phyloP scores from a whole-genome alignment of 2,329 filamentous ascomycete species.

The Xylariaceae sp. region DNA sequence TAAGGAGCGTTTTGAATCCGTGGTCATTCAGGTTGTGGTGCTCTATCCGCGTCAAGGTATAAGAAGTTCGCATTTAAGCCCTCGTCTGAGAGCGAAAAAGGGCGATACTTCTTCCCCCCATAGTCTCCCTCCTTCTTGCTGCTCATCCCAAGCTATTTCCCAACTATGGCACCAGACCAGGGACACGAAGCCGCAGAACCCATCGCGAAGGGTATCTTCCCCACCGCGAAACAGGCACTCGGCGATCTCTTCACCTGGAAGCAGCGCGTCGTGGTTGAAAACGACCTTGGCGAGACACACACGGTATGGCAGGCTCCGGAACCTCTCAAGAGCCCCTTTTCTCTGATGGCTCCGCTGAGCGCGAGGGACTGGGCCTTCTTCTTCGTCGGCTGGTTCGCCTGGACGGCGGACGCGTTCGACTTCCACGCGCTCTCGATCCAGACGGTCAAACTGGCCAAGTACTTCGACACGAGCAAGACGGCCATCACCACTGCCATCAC shows the following conservation, averaged over 20 bases:
- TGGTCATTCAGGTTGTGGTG: too few species aligned
- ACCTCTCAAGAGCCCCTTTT: constrained; percentile 65
- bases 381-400: constrained; percentile 66
- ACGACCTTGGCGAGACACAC: constrained; percentile 57
- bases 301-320: constrained; percentile 65
- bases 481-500: constrained; percentile 71
- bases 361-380: constrained; percentile 70
- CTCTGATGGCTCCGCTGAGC: constrained; percentile 58
- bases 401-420: constrained; percentile 79
- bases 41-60: too few species aligned
- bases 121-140: background rate
- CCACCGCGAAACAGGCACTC: constrained; percentile 60
- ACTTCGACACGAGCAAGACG: constrained; percentile 51
- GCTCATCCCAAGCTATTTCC: background rate
- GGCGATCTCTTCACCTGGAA: constrained; percentile 67
- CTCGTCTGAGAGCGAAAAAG: background rate
- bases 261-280: constrained; percentile 63
- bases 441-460: constrained; percentile 61
- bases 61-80: too few species aligned
- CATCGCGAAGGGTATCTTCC: constrained; percentile 57
- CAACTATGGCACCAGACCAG: constrained; percentile 19
- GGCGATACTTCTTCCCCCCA: background rate
- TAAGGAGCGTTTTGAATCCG: too few species aligned
- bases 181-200: constrained; percentile 54
- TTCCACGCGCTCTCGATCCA: constrained; percentile 78